phyloP scores from a whole-genome alignment of 371 early-diverging fungal species.

The Rhizopus microsporus region DNA sequence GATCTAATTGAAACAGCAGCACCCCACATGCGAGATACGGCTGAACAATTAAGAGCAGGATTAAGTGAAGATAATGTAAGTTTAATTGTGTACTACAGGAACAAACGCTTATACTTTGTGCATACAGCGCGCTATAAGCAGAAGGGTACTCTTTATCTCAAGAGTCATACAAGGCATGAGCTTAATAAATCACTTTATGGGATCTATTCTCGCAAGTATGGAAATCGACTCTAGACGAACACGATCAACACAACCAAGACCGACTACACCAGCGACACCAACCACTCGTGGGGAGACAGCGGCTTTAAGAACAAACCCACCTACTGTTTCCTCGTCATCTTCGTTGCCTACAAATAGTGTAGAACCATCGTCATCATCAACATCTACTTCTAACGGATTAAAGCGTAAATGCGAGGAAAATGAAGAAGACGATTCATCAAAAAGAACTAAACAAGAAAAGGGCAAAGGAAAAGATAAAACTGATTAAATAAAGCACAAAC shows the following conservation, averaged over 20 bases:
- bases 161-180: constrained; percentile 54
- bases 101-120: neutral
- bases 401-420: neutral
- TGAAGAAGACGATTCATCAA: neutral
- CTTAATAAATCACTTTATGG: constrained; percentile 46
- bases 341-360: neutral
- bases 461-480: constrained; percentile 5
- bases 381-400: neutral
- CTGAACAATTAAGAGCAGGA: constrained; percentile 28
- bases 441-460: neutral
- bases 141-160: constrained; percentile 30
- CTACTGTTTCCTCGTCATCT: neutral
- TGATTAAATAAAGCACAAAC: neutral
- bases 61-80: constrained; percentile 1
- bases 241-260: neutral
- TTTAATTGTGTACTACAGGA: neutral
- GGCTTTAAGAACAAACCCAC: neutral
- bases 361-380: neutral
- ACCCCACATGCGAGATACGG: constrained; percentile 40
- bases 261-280: neutral
- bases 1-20: constrained; percentile 36
- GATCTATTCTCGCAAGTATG: constrained; percentile 46
- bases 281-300: neutral
- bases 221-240: constrained; percentile 18
- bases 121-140: constrained; percentile 10